Conservation (phyloP, 371 early-diverging fungal genomes). For the Mortierella sp. region DNA sequence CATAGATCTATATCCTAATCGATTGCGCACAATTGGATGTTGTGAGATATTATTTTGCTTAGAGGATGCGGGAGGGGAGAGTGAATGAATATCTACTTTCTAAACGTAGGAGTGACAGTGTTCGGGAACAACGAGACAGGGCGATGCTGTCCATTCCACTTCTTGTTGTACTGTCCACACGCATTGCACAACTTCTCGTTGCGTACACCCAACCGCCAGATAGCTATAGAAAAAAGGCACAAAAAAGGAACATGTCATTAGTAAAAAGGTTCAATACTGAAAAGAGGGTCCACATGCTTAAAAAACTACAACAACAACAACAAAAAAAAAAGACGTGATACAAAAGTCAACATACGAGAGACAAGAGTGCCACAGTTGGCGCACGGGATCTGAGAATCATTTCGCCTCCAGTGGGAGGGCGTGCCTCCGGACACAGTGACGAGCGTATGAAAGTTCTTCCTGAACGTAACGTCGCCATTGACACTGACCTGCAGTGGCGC, state of each 20-base stretch:
- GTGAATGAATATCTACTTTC: conserved; percentile 27
- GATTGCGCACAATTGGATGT: too few relatives aligned
- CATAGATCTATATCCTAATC: too few relatives aligned
- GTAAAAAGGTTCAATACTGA: not conserved
- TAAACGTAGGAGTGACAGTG: conserved; percentile 31
- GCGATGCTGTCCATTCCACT: conserved; percentile 47
- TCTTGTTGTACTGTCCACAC: conserved; percentile 55
- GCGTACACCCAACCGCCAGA: conserved; percentile 48
- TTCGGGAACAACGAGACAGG: conserved; percentile 38
- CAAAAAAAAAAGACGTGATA: not conserved
- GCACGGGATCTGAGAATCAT: conserved; percentile 48
- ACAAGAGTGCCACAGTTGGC: conserved; percentile 49
- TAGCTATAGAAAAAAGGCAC: conserved; percentile 18
- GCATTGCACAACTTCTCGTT: conserved; percentile 55
- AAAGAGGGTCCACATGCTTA: not conserved
- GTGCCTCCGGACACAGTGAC: conserved; percentile 37
- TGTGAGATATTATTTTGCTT: not conserved
- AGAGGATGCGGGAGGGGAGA: too few relatives aligned
- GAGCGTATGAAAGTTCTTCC: conserved; percentile 47
- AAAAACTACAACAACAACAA: not conserved
- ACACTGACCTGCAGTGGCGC: conserved; percentile 35
- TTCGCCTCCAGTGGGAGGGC: conserved; percentile 47
- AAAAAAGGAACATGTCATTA: not conserved
- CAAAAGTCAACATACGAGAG: conserved; percentile 42
- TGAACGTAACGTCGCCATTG: conserved; percentile 43